phyloP scores from a whole-genome alignment of 140 eudicot genomes.

The Flaveria floridana region DNA sequence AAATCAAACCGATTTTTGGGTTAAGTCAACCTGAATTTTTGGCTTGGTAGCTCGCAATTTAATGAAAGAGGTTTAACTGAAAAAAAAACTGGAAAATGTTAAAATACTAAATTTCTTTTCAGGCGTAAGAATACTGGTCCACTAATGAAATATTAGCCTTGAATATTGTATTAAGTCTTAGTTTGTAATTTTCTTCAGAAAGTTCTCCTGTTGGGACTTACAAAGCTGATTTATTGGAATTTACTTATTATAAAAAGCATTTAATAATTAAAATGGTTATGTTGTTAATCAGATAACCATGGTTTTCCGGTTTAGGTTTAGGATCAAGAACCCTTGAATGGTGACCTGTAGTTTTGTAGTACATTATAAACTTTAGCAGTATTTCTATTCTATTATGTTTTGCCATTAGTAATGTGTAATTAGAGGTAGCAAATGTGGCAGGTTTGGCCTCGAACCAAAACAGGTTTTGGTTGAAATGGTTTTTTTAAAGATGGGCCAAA shows the following conservation, averaged over 20 bases:
- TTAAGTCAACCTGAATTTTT: background rate
- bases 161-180: background rate
- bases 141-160: slow-evolving; percentile 12
- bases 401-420: slow-evolving; percentile 3
- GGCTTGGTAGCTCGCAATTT: background rate
- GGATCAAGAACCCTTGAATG: background rate
- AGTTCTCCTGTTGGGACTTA: background rate
- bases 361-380: background rate
- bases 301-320: background rate
- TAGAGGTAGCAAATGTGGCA: background rate
- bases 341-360: background rate
- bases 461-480: background rate
- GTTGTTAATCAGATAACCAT: background rate
- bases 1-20: background rate
- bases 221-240: background rate
- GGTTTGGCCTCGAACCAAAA: background rate
- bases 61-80: background rate
- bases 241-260: background rate
- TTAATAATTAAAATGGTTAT: background rate
- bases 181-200: slow-evolving; percentile 8
- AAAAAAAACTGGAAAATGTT: background rate
- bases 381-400: background rate
- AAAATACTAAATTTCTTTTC: background rate
- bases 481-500: background rate
- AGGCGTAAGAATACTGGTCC: background rate